phyloP scores from a whole-genome alignment of 257 asterid species.

The Solanum bulbocastanum region DNA sequence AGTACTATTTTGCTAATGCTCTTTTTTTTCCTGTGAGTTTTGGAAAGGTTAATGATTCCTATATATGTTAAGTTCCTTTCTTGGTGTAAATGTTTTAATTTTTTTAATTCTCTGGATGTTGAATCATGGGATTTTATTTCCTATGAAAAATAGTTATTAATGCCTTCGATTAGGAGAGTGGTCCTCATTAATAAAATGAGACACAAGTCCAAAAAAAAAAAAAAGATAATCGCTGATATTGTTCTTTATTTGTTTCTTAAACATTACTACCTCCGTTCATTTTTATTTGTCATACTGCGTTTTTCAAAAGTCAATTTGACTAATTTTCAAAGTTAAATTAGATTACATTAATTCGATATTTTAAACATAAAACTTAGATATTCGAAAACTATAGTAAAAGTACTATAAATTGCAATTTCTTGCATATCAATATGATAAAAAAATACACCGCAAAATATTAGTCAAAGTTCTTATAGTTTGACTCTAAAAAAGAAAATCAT shows the following conservation, averaged over 20 bases:
- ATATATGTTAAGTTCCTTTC: background rate
- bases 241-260: background rate
- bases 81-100: background rate
- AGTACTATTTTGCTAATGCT: background rate
- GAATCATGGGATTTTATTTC: background rate
- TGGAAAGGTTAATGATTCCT: background rate
- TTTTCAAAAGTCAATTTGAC: too few relatives aligned
- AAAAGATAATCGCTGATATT: background rate
- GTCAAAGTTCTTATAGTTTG: too few relatives aligned
- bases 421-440: too few relatives aligned
- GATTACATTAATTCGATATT: too few relatives aligned
- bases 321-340: too few relatives aligned
- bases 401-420: too few relatives aligned
- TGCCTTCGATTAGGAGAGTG: background rate
- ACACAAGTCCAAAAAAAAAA: background rate
- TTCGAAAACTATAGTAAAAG: too few relatives aligned
- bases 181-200: background rate
- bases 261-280: background rate
- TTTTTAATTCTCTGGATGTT: background rate
- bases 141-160: background rate
- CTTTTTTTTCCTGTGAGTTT: background rate
- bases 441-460: too few relatives aligned
- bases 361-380: too few relatives aligned
- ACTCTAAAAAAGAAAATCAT: too few relatives aligned
- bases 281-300: too few relatives aligned